Conservation (phyloP, 2,329 filamentous ascomycete genomes). For the Ceratocystis lukuohia region DNA sequence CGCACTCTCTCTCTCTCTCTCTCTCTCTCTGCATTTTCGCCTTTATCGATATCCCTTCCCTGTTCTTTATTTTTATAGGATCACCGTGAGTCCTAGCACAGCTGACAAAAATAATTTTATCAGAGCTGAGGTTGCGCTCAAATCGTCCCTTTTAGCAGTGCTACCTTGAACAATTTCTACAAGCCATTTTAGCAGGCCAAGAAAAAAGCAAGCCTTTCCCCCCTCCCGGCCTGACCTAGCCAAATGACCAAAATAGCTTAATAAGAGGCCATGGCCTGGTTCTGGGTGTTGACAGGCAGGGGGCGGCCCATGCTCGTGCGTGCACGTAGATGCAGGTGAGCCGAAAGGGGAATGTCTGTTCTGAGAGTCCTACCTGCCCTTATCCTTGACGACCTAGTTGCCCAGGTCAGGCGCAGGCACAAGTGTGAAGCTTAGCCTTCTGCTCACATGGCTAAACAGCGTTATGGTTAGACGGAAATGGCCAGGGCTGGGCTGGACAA, state of each 20-base stretch:
- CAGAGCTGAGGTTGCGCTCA: neutral
- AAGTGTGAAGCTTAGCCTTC: neutral
- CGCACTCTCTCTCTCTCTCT: neutral
- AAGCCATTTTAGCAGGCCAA: too few species aligned
- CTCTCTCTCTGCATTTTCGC: neutral
- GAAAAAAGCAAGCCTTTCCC: too few species aligned
- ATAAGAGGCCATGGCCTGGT: neutral
- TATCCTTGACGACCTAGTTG: neutral
- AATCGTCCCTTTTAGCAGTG: neutral
- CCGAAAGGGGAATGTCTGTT: too few species aligned
- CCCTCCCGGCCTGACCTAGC: too few species aligned
- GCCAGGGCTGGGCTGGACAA: neutral
- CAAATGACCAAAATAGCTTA: neutral
- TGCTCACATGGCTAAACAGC: neutral
- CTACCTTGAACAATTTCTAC: neutral
- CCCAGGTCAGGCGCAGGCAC: neutral
- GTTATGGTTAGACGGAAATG: neutral
- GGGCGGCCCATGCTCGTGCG: neutral
- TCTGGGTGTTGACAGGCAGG: neutral
- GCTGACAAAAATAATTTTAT: neutral
- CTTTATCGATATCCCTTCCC: neutral
- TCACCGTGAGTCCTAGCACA: neutral
- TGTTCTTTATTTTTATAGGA: neutral
- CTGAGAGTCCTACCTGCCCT: neutral
- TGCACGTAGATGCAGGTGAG: neutral